These are phyloP conservation scores for Scenedesmus sp. DNA, from an alignment of 163 green algal species.

Conservation along the genomic window DNA sequence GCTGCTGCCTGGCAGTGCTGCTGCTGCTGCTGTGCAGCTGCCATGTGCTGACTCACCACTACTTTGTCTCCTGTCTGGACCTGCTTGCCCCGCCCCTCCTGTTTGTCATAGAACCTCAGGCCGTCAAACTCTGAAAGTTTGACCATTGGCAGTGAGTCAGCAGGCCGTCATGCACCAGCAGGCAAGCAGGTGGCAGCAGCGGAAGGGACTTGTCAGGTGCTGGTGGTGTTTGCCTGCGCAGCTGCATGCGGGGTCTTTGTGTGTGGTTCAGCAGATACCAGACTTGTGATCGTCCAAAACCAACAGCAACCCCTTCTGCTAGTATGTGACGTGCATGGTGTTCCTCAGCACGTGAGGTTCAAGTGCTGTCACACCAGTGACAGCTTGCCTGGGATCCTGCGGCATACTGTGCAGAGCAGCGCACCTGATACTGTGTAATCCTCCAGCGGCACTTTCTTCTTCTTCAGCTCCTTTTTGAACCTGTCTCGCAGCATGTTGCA, in stretches of 20 bases:
- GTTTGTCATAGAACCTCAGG: conserved; percentile 76
- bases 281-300: too few species aligned
- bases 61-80: conserved; percentile 70
- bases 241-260: too few species aligned
- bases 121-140: conserved; percentile 63
- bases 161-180: not conserved
- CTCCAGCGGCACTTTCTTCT: conserved; percentile 70
- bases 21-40: not conserved
- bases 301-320: too few species aligned
- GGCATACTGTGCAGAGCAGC: not conserved
- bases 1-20: not conserved
- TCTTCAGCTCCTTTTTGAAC: conserved; percentile 91
- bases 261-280: too few species aligned
- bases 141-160: too few species aligned
- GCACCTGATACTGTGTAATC: conserved; percentile 65
- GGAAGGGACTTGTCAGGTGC: not conserved
- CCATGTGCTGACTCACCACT: conserved; percentile 54
- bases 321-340: too few species aligned
- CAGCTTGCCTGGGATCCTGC: not conserved
- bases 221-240: not conserved
- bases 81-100: conserved; percentile 63
- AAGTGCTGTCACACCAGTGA: not conserved
- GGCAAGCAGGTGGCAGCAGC: not conserved
- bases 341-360: not conserved
- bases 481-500: conserved; percentile 22